Conservation (phyloP, 371 early-diverging fungal species). For the Syncephalis plumigaleata region DNA sequence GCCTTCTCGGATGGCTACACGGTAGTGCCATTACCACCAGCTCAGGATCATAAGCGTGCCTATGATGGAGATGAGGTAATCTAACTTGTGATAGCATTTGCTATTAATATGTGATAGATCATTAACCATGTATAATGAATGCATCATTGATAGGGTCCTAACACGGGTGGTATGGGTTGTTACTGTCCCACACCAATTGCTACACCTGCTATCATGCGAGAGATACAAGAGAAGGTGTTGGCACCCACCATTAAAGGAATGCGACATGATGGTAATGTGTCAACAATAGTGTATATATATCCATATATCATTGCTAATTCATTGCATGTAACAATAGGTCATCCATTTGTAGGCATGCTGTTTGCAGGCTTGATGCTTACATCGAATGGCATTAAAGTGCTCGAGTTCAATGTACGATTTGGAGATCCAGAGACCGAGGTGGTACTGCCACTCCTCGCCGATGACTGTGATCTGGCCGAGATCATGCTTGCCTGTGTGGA, state of each 20-base stretch:
- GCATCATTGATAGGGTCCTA: slow-evolving; percentile 50
- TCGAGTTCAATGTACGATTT: slow-evolving; percentile 95
- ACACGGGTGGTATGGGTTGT: slow-evolving; percentile 98
- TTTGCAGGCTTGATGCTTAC: slow-evolving; percentile 96
- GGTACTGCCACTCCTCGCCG: slow-evolving; percentile 73
- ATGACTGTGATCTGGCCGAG: slow-evolving; percentile 69
- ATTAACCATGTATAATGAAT: too few relatives aligned
- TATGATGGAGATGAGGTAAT: slow-evolving; percentile 64
- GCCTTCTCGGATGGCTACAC: slow-evolving; percentile 95
- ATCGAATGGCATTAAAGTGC: slow-evolving; percentile 67
- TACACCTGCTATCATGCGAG: slow-evolving; percentile 47
- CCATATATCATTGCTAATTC: not conserved
- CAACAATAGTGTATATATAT: not conserved
- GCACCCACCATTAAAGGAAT: slow-evolving; percentile 90
- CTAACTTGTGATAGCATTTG: not conserved
- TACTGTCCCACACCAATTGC: slow-evolving; percentile 92
- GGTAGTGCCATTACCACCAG: slow-evolving; percentile 68
- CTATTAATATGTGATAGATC: not conserved
- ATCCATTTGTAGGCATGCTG: slow-evolving; percentile 92
- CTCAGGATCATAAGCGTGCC: slow-evolving; percentile 95
- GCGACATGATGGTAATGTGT: slow-evolving; percentile 54
- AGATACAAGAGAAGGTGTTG: slow-evolving; percentile 61
- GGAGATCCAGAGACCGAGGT: slow-evolving; percentile 97
- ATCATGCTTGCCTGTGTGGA: slow-evolving; percentile 77
- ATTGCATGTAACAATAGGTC: slow-evolving; percentile 14